phyloP scores from a whole-genome alignment of 2,329 filamentous ascomycete genomes.

The Talaromyces sp. region DNA sequence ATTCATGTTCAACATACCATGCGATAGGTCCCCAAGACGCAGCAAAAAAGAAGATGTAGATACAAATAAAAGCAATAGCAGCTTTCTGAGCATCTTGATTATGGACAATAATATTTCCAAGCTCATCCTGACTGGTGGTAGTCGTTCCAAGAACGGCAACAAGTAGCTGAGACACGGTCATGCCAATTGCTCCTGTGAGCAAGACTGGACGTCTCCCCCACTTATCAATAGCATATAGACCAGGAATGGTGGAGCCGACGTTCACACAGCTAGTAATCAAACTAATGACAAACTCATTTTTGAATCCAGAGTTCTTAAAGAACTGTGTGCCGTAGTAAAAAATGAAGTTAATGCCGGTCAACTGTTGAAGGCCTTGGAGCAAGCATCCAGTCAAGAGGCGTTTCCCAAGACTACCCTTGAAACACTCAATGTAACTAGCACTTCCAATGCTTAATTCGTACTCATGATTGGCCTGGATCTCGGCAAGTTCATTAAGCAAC shows the following conservation, averaged over 20 bases:
- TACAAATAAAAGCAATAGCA: conserved; percentile 44
- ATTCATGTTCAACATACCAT: too few species aligned
- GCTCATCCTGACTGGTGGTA: conserved; percentile 30
- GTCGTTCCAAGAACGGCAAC: conserved; percentile 46
- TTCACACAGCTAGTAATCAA: conserved; percentile 51
- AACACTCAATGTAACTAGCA: conserved; percentile 35
- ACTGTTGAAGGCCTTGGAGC: conserved; percentile 41
- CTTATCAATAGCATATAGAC: conserved; percentile 48
- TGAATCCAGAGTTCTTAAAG: conserved; percentile 39
- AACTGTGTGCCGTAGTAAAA: conserved; percentile 43
- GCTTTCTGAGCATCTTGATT: conserved; percentile 38
- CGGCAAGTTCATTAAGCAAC: conserved; percentile 49
- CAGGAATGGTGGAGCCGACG: conserved; percentile 40
- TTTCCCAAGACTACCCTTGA: conserved; percentile 36
- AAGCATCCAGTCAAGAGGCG: conserved; percentile 39
- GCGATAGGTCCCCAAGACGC: conserved; percentile 41
- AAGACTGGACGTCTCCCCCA: conserved; percentile 49
- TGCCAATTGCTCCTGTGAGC: conserved; percentile 45
- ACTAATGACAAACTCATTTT: conserved; percentile 46
- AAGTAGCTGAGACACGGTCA: conserved; percentile 49
- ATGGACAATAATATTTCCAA: conserved; percentile 28
- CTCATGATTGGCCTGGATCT: conserved; percentile 58
- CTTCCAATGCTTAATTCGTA: conserved; percentile 61
- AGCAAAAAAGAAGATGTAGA: conserved; percentile 50
- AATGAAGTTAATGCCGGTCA: conserved; percentile 45